These are phyloP conservation scores for Umbilicaria muhlenbergii DNA, from an alignment of 495 filamentous ascomycete species.

Conservation along the genomic window DNA sequence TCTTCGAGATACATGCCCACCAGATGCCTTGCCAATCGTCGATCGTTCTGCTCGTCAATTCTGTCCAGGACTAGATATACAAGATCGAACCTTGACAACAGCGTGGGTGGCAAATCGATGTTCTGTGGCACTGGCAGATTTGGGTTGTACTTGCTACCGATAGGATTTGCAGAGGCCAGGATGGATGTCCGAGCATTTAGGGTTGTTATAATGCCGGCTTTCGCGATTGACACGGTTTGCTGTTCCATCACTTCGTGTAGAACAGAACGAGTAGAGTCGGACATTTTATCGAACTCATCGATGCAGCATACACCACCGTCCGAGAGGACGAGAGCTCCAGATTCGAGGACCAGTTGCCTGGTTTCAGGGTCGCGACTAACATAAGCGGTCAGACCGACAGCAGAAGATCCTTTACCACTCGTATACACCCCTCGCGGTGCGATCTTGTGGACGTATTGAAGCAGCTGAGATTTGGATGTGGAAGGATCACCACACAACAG, in stretches of 20 bases:
- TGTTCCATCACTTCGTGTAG: slow-evolving; percentile 99
- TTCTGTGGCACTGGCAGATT: slow-evolving; percentile 93
- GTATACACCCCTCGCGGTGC: slow-evolving; percentile 95
- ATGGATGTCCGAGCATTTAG: slow-evolving; percentile 90
- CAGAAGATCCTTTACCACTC: slow-evolving; percentile 91
- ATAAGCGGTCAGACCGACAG: slow-evolving; percentile 96
- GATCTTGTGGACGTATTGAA: slow-evolving; percentile 93
- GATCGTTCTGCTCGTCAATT: slow-evolving; percentile 75
- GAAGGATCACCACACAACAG: slow-evolving; percentile 94
- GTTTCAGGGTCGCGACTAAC: slow-evolving; percentile 92
- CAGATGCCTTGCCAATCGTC: slow-evolving; percentile 78
- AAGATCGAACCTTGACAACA: slow-evolving; percentile 89
- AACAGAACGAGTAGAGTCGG: slow-evolving; percentile 84
- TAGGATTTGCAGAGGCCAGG: slow-evolving; percentile 91
- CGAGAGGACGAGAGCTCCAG: slow-evolving; percentile 84
- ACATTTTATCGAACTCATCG: slow-evolving; percentile 99
- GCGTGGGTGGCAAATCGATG: slow-evolving; percentile 89
- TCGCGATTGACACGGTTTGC: slow-evolving; percentile 96
- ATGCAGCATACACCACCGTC: slow-evolving; percentile 98
- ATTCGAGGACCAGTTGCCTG: slow-evolving; percentile 88
- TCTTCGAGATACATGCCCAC: slow-evolving; percentile 97
- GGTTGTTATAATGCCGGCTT: slow-evolving; percentile 97
- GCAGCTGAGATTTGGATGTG: slow-evolving; percentile 85
- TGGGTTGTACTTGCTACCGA: slow-evolving; percentile 92
- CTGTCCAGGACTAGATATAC: slow-evolving; percentile 94